A percentile compares a stretch with the other conserved stretches of the same genome.
Evolutionary conservation across 441 rosid species (phyloP).

Genomic region (Erodium chrysanthum): DNA sequence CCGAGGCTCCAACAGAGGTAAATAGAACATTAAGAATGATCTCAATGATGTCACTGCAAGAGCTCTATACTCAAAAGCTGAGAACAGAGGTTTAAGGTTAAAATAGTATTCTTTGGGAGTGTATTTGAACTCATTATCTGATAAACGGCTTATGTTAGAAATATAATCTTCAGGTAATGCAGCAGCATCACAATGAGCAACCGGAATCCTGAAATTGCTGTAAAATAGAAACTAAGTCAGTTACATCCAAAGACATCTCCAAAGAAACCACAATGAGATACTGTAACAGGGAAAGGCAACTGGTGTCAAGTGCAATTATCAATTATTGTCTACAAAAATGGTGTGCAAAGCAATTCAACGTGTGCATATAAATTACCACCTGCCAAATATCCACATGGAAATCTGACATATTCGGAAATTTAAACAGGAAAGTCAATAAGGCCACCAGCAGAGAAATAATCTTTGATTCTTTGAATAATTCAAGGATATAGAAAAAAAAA

Average conservation of each 20-base stretch:
- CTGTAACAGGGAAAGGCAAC: not conserved
- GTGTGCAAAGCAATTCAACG: not conserved
- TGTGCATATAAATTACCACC: not conserved
- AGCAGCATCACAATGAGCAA: slow-evolving; percentile 83
- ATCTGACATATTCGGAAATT: not conserved
- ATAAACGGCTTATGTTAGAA: slow-evolving; percentile 33
- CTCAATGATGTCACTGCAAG: slow-evolving; percentile 74
- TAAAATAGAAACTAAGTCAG: slow-evolving; percentile 21
- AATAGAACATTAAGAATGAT: slow-evolving; percentile 63
- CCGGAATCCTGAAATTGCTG: slow-evolving; percentile 47
- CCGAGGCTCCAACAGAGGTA: slow-evolving; percentile 84
- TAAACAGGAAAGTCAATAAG: not conserved
- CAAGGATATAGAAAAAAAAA: not conserved
- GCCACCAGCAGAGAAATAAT: not conserved
- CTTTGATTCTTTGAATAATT: not conserved
- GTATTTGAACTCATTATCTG: slow-evolving; percentile 34
- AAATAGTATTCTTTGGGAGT: slow-evolving; percentile 56
- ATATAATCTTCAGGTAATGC: slow-evolving; percentile 44
- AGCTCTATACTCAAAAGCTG: slow-evolving; percentile 71
- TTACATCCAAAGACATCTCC: not conserved
- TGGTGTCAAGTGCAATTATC: not conserved
- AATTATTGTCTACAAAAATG: not conserved
- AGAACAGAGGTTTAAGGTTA: slow-evolving; percentile 63
- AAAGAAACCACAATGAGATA: not conserved
- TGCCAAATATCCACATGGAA: not conserved